These are phyloP conservation scores for Candida palmyrensis DNA, from an alignment of 805 yeast species.

Conservation along the genomic window DNA sequence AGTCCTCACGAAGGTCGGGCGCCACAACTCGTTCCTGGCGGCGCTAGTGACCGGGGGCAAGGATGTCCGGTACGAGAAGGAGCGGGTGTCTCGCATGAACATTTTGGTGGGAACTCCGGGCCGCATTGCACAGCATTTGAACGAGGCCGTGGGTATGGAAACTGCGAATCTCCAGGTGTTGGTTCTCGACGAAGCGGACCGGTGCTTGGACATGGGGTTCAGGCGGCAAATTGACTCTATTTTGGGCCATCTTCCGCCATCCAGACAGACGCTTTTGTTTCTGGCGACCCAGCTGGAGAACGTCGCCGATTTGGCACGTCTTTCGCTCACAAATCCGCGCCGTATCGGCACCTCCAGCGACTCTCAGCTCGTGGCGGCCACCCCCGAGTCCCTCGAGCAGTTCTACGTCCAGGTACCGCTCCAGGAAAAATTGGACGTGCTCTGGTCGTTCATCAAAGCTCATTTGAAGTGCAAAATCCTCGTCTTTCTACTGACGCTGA, in stretches of 20 bases:
- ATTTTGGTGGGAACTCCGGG: conserved; percentile 92
- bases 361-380: conserved; percentile 34
- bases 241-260: conserved; percentile 67
- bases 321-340: conserved; percentile 61
- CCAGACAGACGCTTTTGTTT: conserved; percentile 78
- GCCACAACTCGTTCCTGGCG: conserved; percentile 70
- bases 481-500: conserved; percentile 82
- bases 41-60: conserved; percentile 94
- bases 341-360: conserved; percentile 36
- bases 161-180: conserved; percentile 69
- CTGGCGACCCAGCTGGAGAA: conserved; percentile 89
- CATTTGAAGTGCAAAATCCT: conserved; percentile 77
- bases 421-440: conserved; percentile 75
- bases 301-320: conserved; percentile 75
- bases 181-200: conserved; percentile 87
- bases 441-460: conserved; percentile 82
- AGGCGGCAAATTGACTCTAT: conserved; percentile 78
- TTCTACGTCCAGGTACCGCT: conserved; percentile 68
- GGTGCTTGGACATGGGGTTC: conserved; percentile 93
- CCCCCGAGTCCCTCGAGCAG: conserved; percentile 85
- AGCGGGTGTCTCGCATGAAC: conserved; percentile 72
- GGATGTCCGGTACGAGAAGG: conserved; percentile 76
- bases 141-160: conserved; percentile 80
- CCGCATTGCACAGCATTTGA: conserved; percentile 82
- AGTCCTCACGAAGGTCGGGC: conserved; percentile 78